Evolutionary conservation across 2,329 filamentous ascomycete genomes (phyloP), one percentile per base, ranked within the genome.

Genomic region (Penicillium sp.): DNA sequence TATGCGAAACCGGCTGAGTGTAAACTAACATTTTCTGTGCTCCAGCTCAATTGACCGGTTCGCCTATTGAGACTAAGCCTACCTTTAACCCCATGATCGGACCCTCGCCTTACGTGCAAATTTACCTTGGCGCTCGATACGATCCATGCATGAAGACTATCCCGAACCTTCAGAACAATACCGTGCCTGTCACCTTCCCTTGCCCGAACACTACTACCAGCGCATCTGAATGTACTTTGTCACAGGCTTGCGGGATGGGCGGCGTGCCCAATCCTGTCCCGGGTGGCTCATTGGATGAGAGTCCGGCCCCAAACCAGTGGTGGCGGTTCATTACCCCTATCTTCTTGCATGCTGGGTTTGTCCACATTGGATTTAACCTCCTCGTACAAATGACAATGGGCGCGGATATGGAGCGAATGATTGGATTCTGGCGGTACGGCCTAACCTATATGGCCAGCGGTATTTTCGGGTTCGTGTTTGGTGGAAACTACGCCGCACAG

Each of bases 31-130:
- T 51, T 38, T 41, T 50, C 60, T 48, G 45, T 31, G 26, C 16
- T 45, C 23, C 58, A 91, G 88, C 81, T 47, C 80, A 87, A 61
- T 76, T 92, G 28, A 96, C 93, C 1, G 88, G 88, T 49, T 87
- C 87, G 0, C 83, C 76, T 4, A 78, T 79, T 49, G 74, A 78
- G 76, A 92, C 85, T 47, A 83, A 93, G 51, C 94, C 94, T 1
- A 81, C 81, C 15, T 95, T 99, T 77, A 99, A 97, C 74, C 88
- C 89, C 53, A 96, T 99, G 90, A 96, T 99, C 66, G 94, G 94
- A 0, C 94, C 94, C 1, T 96, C 92, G 5, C 83, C 86, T 1
- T 90, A 90, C 62, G 85, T 97, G 23, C 84, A 95, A 64, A 96
- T 97, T 77, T 95, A 95, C 72, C 96, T 99, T 90, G 94, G 94